These are phyloP conservation scores for Candida xiaguanensis DNA, from an alignment of 805 yeast species.

Conservation along the genomic window DNA sequence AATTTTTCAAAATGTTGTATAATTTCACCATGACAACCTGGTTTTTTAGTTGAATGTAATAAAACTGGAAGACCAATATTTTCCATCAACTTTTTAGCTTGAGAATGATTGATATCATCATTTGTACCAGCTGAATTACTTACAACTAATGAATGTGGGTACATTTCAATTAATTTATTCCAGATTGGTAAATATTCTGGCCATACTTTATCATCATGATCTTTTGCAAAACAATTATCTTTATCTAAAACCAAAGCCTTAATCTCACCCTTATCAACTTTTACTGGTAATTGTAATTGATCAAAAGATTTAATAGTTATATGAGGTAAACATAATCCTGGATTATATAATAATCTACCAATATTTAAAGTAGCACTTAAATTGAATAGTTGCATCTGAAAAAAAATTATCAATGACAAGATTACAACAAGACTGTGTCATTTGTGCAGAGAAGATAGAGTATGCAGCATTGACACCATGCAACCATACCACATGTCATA, in stretches of 20 bases:
- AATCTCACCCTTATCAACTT: constrained; percentile 35
- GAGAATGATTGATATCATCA: constrained; percentile 58
- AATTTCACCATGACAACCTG: constrained; percentile 74
- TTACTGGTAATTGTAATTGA: constrained; percentile 54
- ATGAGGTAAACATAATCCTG: constrained; percentile 70
- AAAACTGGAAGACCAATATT: constrained; percentile 68
- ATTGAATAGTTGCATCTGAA: constrained; percentile 43
- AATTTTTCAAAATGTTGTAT: constrained; percentile 51
- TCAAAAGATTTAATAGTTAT: constrained; percentile 53
- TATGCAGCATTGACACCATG: constrained; percentile 76
- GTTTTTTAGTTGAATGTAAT: constrained; percentile 72
- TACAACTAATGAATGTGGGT: constrained; percentile 71
- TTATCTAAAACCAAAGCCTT: constrained; percentile 86
- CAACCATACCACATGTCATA: constrained; percentile 78
- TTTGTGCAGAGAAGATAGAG: constrained; percentile 74
- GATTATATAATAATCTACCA: constrained; percentile 54
- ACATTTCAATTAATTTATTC: constrained; percentile 48
- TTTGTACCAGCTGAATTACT: constrained; percentile 91
- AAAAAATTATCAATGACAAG: not conserved
- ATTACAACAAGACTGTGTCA: constrained; percentile 47
- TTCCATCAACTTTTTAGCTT: constrained; percentile 61
- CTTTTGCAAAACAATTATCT: constrained; percentile 91
- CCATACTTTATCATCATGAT: constrained; percentile 77
- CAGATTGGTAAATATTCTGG: constrained; percentile 61
- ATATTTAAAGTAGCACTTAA: constrained; percentile 75